These are phyloP conservation scores for Dactylonectria macrodidyma DNA, from an alignment of 2,329 filamentous ascomycete genomes.

Conservation along the genomic window DNA sequence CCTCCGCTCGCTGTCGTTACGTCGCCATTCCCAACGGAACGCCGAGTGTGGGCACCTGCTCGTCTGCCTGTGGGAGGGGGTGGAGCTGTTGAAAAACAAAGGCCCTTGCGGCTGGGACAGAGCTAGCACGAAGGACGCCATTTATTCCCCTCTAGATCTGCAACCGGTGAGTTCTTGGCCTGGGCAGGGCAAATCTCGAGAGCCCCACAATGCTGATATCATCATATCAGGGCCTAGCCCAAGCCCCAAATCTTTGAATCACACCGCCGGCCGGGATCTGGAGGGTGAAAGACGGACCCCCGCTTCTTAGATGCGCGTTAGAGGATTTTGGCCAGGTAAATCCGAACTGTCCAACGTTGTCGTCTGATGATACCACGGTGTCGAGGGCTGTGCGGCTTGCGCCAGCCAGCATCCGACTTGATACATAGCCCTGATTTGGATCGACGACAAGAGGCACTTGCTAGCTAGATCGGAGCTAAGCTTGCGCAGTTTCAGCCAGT, in stretches of 20 bases:
- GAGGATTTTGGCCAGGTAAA: slow-evolving; percentile 4
- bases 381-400: slow-evolving; percentile 17
- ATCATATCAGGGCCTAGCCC: neutral
- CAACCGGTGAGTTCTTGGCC: neutral
- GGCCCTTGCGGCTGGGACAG: neutral
- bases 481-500: slow-evolving; percentile 9
- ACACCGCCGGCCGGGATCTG: slow-evolving; percentile 12
- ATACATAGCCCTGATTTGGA: slow-evolving; percentile 9
- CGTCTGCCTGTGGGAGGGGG: neutral
- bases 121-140: too few species aligned
- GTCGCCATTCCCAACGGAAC: too few species aligned
- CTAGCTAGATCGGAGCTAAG: slow-evolving; percentile 14
- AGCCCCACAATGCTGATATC: slow-evolving; percentile 7
- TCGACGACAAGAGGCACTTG: neutral
- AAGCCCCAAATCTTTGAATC: neutral
- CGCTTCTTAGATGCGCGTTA: slow-evolving; percentile 6
- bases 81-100: neutral
- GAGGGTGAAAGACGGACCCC: slow-evolving; percentile 11
- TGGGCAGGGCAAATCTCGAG: neutral
- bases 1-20: neutral
- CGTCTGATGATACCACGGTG: slow-evolving; percentile 5
- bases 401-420: slow-evolving; percentile 4
- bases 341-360: slow-evolving; percentile 1
- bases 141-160: too few species aligned
- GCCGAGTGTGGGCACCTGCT: too few species aligned